Conservation (phyloP, 1,139 yeast genomes). For the Candida sp. region DNA sequence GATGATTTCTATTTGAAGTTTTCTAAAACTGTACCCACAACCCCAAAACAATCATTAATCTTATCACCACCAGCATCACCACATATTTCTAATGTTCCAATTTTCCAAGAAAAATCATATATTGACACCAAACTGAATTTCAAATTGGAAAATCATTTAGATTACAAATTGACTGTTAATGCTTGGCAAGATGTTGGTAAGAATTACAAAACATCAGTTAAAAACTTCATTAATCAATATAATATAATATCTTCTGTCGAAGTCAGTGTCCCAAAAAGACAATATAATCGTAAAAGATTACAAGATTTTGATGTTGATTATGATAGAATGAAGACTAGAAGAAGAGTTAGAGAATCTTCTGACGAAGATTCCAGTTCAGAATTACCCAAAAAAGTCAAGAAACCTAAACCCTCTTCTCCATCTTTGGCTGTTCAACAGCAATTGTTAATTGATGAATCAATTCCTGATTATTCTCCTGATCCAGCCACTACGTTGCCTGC, state of each 20-base stretch:
- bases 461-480: slow-evolving; percentile 76
- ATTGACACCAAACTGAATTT: slow-evolving; percentile 25
- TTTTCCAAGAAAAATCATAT: slow-evolving; percentile 36
- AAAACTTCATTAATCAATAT: slow-evolving; percentile 51
- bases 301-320: slow-evolving; percentile 23
- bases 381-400: slow-evolving; percentile 29
- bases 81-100: slow-evolving; percentile 48
- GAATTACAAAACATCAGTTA: slow-evolving; percentile 44
- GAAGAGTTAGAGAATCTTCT: slow-evolving; percentile 31
- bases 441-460: slow-evolving; percentile 51
- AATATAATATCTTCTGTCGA: slow-evolving; percentile 21
- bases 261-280: slow-evolving; percentile 16
- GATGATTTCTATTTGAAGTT: slow-evolving; percentile 12
- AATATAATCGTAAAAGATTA: slow-evolving; percentile 25
- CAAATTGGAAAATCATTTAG: slow-evolving; percentile 46
- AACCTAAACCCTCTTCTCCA: slow-evolving; percentile 10
- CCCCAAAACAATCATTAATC: slow-evolving; percentile 19
- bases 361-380: slow-evolving; percentile 8
- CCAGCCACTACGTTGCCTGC: slow-evolving; percentile 57
- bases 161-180: slow-evolving; percentile 45
- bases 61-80: slow-evolving; percentile 73
- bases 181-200: slow-evolving; percentile 47
- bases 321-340: slow-evolving; percentile 56
- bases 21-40: slow-evolving; percentile 1
- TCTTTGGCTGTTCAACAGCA: slow-evolving; percentile 41